Base-by-base conservation (phyloP, 164 flowering plant genomes). In the Umbellularia californica region DNA sequence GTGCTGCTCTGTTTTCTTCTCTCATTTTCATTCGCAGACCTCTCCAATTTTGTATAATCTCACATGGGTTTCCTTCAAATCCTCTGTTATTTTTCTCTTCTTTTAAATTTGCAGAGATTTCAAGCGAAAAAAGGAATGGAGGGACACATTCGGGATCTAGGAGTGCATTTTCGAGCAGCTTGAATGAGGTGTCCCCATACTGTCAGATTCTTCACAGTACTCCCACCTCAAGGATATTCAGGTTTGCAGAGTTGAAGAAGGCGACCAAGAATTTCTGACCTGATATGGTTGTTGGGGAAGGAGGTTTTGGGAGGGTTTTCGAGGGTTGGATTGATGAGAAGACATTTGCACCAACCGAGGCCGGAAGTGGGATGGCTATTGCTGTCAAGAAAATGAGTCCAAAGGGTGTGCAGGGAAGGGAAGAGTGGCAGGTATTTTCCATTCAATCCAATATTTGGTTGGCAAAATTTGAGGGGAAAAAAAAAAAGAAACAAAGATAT, bases 251-350 rank as follows among this genome's bases (percentile, higher is more conserved):
- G 6, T 35, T 35, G 47, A 35, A 35, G 47, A 0, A 6, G 6
- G 47, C 10, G 10, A 35, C 94, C 0, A 86, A 70, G 72, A 88
- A 85, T 69, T 92, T 92, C 80, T 85, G 65, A 27, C 58, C 87
- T 0, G 91, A 88, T 60, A 72, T 79, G 0, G 24, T 88, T 67
- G 68, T 91, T 30, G 97, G 94, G 17, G 86, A 84, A 58, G 92
- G 97, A 12, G 90, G 90, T 2, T 92, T 88, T 74, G 92, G 97
- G 20, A 85, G 52, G 65, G 97, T 92, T 62, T 91, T 71, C 77
- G 88, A 79, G 69, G 97, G 94, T 30, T 89, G 89, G 89, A 63
- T 91, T 10, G 88, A 91, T 76, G 89, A 88, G 76, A 89, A 78
- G 72, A 83, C 90, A 19, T 74, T 81, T 0, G 75, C 79, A 1